A percentile compares a stretch with the other conserved stretches of the same genome.
Evolutionary conservation across 2,329 filamentous ascomycete genomes (phyloP).

Genomic region (Daldinia sp.): DNA sequence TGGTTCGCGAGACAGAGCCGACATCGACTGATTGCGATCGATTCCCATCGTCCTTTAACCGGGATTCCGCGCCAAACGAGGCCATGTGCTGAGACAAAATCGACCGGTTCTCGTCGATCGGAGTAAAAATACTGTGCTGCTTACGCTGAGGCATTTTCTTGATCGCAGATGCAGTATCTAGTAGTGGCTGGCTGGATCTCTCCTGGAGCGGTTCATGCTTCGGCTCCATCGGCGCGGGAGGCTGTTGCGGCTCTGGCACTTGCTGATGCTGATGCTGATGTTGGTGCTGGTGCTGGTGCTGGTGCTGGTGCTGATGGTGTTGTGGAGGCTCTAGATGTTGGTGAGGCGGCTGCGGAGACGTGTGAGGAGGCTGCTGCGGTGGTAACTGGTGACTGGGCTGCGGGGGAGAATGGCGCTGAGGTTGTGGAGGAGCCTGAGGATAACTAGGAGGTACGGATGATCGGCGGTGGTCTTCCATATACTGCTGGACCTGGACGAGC

Average conservation of each 20-base stretch:
- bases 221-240: slow-evolving; percentile 60
- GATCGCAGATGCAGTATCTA: slow-evolving; percentile 61
- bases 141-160: slow-evolving; percentile 77
- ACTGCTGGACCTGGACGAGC: slow-evolving; percentile 68
- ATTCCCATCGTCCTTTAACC: slow-evolving; percentile 52
- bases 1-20: slow-evolving; percentile 61
- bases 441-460: slow-evolving; percentile 75
- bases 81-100: slow-evolving; percentile 85
- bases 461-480: slow-evolving; percentile 78
- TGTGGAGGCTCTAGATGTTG: slow-evolving; percentile 52
- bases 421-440: slow-evolving; percentile 62
- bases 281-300: slow-evolving; percentile 57
- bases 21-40: slow-evolving; percentile 73
- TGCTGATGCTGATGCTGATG: slow-evolving; percentile 41
- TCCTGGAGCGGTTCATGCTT: slow-evolving; percentile 59
- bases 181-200: slow-evolving; percentile 54
- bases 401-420: slow-evolving; percentile 64
- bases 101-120: slow-evolving; percentile 91
- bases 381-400: slow-evolving; percentile 63
- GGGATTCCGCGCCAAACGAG: slow-evolving; percentile 67
- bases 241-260: slow-evolving; percentile 52
- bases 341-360: slow-evolving; percentile 61
- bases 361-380: slow-evolving; percentile 57
- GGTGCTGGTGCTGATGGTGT: slow-evolving; percentile 59
- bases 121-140: slow-evolving; percentile 94